phyloP scores from a whole-genome alignment of 768 basidiomycete genomes.

The Nidula microcarpa region DNA sequence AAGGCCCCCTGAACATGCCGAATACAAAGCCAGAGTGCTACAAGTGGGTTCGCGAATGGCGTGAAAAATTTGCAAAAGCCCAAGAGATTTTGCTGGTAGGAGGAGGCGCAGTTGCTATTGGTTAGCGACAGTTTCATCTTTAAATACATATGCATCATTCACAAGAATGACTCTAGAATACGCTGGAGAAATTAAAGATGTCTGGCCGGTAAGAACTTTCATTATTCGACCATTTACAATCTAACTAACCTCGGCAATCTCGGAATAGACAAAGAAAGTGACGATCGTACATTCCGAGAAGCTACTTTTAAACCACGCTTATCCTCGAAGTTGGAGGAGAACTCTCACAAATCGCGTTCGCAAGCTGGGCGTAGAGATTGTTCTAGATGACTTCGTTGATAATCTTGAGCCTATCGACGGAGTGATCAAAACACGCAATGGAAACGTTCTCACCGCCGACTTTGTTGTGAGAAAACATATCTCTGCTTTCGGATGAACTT shows the following conservation, averaged over 20 bases:
- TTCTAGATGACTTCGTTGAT: conserved; percentile 54
- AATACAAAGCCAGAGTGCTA: conserved; percentile 13
- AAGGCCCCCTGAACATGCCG: conserved; percentile 44
- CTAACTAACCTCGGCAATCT: no score
- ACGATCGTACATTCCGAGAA: conserved; percentile 58
- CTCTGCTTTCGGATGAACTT: neutral
- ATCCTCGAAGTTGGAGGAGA: conserved; percentile 51
- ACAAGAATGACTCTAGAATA: conserved; percentile 20
- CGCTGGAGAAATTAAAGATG: conserved; percentile 40
- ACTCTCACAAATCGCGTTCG: conserved; percentile 36
- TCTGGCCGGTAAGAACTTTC: conserved; percentile 31
- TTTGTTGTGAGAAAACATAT: conserved; percentile 44
- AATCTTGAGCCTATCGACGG: conserved; percentile 31
- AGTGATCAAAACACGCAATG: conserved; percentile 44
- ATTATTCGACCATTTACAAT: neutral
- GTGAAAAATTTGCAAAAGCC: conserved; percentile 16
- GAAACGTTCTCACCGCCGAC: conserved; percentile 47
- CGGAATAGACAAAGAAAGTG: conserved; percentile 37
- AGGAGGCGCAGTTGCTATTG: conserved; percentile 22
- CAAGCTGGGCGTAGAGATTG: conserved; percentile 43
- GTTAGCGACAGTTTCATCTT: conserved; percentile 5
- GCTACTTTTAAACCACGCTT: conserved; percentile 53
- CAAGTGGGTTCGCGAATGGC: conserved; percentile 16
- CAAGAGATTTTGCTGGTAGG: conserved; percentile 20
- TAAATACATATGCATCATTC: neutral